Base-by-base conservation (phyloP, 1,284 basidiomycete genomes). In the Stygiomarasmius scandens region DNA sequence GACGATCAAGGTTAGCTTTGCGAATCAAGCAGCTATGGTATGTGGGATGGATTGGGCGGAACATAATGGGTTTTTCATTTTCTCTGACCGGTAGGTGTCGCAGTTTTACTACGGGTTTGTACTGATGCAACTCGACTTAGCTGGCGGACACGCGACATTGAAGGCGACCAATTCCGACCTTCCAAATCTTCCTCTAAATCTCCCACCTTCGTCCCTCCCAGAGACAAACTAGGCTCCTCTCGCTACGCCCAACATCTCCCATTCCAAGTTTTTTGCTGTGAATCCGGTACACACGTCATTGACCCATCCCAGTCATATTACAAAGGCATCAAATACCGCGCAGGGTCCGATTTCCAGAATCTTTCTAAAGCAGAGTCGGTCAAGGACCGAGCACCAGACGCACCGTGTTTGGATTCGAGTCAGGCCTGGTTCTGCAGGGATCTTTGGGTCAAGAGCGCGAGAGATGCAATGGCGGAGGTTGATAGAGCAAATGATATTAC, bases 351-450 rank as follows among this genome's bases (percentile, higher is more conserved):
- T 63, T 90, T 85, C 67, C 88, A n/a, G n/a, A n/a, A n/a, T n/a
- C n/a, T n/a, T n/a, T n/a, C n/a, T n/a, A n/a, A n/a, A n/a, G n/a
- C n/a, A n/a, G n/a, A n/a, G n/a, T n/a, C n/a, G n/a, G n/a, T 81
- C 1, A 80, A 84, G 0, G 73, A 77, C 2, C 84, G 91, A 60
- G 80, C 83, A 34, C 82, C 89, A 3, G 92, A 95, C 61, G 91
- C 91, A 1, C 78, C 89, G 27, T 98, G 95, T 70, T 84, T 97
- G 68, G 95, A 98, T 71, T 95, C 92, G 65, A 90, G 86, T 27
- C 95, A 98, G 72, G 93, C 95, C 49, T 96, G 92, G 89, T 97
- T 98, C 78, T 98, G 95, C 68, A 78, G 95, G 50, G 95, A 98
- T 71, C 77, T 98, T 43, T 98, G 95, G 95, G 80, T 93, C 19